Evolutionary conservation across 352 stramenopile genomes (phyloP), one percentile per base, ranked within the genome.

Genomic region (Pilasporangium apinafurcum): DNA sequence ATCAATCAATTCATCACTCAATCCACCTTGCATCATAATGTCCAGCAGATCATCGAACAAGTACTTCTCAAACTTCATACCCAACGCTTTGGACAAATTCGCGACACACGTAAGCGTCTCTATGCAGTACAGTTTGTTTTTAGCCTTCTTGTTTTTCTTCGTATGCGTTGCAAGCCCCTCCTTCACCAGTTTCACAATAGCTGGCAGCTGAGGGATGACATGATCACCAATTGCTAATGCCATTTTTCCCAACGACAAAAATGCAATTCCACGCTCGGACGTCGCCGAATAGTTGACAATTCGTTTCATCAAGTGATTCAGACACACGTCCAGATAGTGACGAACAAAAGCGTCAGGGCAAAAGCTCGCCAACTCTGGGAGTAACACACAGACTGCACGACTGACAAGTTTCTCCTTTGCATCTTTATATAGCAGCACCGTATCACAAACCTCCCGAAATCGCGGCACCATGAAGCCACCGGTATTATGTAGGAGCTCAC

Each of bases 391-490:
- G 28, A 94, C 79, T 0, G 74, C 75, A 2, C 78, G 74, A 26
- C 62, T 92, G 35, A 98, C 75, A 7, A 89, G 66, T 37, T 80
- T 82, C 31, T 89, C 72, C 48, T 96, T 96, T 13, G 75, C 68
- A 37, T 96, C 74, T 26, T 91, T 95, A 62, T 98, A 97, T 8
- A 81, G 66, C 34, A 99, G 52, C 2, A 98, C 91, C 5, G 88
- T 96, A 34, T 92, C 72, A 43, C 95, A 98, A 16, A 97, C 77
- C 76, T 98, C 93, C 43, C 96, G 90, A 59, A 98, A 98, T 5
- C 96, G 80, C 7, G 96, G 95, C 24, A 98, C 68, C 81, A 99
- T 98, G 59, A 99, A 99, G n/a, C 79, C 63, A 1, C 92, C 80
- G 4, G 95, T 97, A 56, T 98, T 86, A 8, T 95, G 71, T 24